These are phyloP conservation scores for Neckera pumila DNA, from an alignment of 225 moss, liverwort and hornwort species.

Conservation along the genomic window DNA sequence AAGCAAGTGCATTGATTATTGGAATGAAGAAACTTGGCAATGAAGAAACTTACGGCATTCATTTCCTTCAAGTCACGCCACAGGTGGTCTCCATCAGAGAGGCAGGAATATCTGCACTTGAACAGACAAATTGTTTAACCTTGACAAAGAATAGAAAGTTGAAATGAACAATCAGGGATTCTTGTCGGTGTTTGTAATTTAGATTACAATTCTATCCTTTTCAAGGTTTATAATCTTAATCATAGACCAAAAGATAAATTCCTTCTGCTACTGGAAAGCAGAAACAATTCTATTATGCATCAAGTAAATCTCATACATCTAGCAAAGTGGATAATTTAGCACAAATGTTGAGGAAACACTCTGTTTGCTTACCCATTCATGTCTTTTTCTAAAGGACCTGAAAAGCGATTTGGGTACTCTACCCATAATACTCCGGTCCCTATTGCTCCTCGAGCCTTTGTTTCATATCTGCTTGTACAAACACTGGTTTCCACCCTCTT, in stretches of 20 bases:
- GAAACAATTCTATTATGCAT: not conserved
- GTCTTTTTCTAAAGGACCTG: constrained; percentile 24
- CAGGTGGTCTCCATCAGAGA: constrained; percentile 23
- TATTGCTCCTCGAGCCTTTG: constrained; percentile 19
- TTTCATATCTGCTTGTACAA: constrained; percentile 13
- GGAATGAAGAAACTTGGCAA: not conserved
- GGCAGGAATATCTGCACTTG: constrained; percentile 10
- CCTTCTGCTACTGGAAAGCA: not conserved
- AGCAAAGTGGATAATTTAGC: not conserved
- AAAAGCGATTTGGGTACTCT: constrained; percentile 28
- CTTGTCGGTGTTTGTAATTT: too few species aligned
- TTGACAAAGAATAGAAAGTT: not conserved
- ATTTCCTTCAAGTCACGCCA: constrained; percentile 33
- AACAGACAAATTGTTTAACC: not conserved
- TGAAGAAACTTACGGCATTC: not conserved
- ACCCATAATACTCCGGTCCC: constrained; percentile 36
- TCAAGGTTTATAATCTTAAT: not conserved
- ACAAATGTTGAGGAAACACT: not conserved
- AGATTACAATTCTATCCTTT: not conserved
- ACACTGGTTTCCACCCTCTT: not conserved
- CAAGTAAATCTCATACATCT: not conserved
- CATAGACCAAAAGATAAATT: not conserved
- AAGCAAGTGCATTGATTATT: not conserved
- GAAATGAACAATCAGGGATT: not conserved
- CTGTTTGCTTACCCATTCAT: constrained; percentile 2